phyloP scores from a whole-genome alignment of 106 monocot genomes.

The Hemerocallis citrina region DNA sequence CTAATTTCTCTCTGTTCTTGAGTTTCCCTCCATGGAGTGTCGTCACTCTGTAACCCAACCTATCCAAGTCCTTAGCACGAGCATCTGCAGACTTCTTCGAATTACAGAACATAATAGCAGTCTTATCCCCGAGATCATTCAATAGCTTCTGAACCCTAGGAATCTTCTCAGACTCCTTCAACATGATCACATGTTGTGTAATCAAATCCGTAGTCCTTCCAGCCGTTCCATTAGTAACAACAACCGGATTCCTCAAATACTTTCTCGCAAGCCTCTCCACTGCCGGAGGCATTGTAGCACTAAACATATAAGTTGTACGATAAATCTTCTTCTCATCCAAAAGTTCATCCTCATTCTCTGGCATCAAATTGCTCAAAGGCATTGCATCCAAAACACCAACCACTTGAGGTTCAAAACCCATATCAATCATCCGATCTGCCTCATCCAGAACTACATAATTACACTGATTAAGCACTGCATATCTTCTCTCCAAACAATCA shows the following conservation, averaged over 20 bases:
- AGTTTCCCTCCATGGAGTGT: slow-evolving; percentile 89
- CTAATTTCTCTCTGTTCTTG: slow-evolving; percentile 98
- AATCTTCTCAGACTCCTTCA: slow-evolving; percentile 88
- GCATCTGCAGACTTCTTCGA: slow-evolving; percentile 90
- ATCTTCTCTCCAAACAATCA: slow-evolving; percentile 86
- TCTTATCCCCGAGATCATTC: slow-evolving; percentile 83
- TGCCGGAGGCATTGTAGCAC: slow-evolving; percentile 95
- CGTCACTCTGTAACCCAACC: slow-evolving; percentile 75
- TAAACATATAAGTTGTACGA: slow-evolving; percentile 97
- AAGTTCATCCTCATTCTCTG: slow-evolving; percentile 95
- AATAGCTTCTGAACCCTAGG: slow-evolving; percentile 70
- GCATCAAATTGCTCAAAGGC: slow-evolving; percentile 97
- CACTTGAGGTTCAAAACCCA: slow-evolving; percentile 99
- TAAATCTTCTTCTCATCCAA: slow-evolving; percentile 96
- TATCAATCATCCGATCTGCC: slow-evolving; percentile 98
- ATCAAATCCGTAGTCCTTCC: slow-evolving; percentile 95
- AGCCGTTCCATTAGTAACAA: slow-evolving; percentile 93
- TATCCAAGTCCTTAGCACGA: slow-evolving; percentile 82
- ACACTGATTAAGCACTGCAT: slow-evolving; percentile 95
- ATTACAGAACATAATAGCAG: slow-evolving; percentile 91
- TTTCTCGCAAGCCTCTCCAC: slow-evolving; percentile 91
- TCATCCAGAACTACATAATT: slow-evolving; percentile 99
- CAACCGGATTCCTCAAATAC: slow-evolving; percentile 90
- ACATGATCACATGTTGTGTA: slow-evolving; percentile 86
- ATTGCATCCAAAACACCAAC: slow-evolving; percentile 99